Evolutionary conservation across 148 eudicot genomes (phyloP).

Genomic region (Vaccinium macrocarpon): DNA sequence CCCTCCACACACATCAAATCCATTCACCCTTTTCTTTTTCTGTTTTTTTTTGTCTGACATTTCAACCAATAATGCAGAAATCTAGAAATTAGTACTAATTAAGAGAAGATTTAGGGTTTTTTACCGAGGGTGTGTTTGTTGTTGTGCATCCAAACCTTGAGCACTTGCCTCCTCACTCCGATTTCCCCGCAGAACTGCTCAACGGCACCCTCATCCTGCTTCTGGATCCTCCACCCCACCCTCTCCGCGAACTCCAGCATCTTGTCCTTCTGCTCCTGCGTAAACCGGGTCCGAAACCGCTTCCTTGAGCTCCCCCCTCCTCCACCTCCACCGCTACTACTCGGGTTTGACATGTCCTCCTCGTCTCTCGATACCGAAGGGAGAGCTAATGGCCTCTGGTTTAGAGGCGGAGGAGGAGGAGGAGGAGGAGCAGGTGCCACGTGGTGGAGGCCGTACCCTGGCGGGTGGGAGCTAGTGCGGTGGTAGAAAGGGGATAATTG

Average conservation of each 20-base stretch:
- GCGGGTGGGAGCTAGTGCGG: slow-evolving; percentile 18
- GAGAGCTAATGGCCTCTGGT: slow-evolving; percentile 29
- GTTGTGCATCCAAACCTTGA: slow-evolving; percentile 66
- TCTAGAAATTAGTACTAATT: neutral
- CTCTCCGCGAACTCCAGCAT: slow-evolving; percentile 53
- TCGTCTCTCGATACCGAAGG: slow-evolving; percentile 39
- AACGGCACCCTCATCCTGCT: slow-evolving; percentile 47
- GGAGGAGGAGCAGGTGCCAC: slow-evolving; percentile 19
- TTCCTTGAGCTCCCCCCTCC: slow-evolving; percentile 29
- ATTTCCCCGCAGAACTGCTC: slow-evolving; percentile 44
- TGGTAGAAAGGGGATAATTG: slow-evolving; percentile 34
- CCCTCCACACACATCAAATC: neutral
- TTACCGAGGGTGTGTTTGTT: slow-evolving; percentile 66
- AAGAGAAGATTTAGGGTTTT: slow-evolving; percentile 34
- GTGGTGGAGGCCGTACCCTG: slow-evolving; percentile 48
- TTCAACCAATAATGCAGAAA: neutral
- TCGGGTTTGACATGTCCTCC: slow-evolving; percentile 52
- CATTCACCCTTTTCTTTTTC: too few species aligned
- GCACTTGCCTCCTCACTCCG: slow-evolving; percentile 44
- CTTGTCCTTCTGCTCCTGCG: slow-evolving; percentile 49
- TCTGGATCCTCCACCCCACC: slow-evolving; percentile 54
- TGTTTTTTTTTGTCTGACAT: neutral
- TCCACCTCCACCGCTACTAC: slow-evolving; percentile 43
- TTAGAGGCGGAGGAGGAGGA: slow-evolving; percentile 16
- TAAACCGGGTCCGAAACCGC: slow-evolving; percentile 43